These are phyloP conservation scores for Diddensiella caesifluorescens DNA, from an alignment of 805 yeast species.

Conservation along the genomic window DNA sequence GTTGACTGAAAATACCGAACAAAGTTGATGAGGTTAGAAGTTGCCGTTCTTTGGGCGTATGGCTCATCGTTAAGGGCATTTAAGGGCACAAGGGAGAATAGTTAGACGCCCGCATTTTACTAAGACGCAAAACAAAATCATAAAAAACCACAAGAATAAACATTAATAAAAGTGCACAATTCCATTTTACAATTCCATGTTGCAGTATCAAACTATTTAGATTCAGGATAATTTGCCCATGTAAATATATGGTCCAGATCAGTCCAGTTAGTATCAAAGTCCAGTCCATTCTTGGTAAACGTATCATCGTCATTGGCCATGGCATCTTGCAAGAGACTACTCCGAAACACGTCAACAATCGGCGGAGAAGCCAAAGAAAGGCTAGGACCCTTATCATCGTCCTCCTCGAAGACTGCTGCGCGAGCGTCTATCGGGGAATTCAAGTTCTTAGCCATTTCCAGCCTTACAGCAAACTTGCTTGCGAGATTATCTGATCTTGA, in stretches of 20 bases:
- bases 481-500: slow-evolving; percentile 13
- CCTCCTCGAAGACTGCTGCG: slow-evolving; percentile 9
- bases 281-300: not conserved
- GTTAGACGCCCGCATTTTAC: too few relatives aligned
- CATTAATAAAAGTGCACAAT: too few relatives aligned
- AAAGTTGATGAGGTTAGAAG: too few relatives aligned
- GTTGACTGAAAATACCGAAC: too few relatives aligned
- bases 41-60: too few relatives aligned
- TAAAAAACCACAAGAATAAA: too few relatives aligned
- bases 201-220: not conserved
- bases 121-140: too few relatives aligned
- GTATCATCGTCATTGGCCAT: not conserved
- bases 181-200: too few relatives aligned
- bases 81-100: too few relatives aligned
- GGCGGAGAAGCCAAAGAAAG: slow-evolving; percentile 14
- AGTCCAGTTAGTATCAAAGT: slow-evolving; percentile 1
- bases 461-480: slow-evolving; percentile 13
- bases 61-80: too few relatives aligned
- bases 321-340: slow-evolving; percentile 1
- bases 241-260: slow-evolving; percentile 7
- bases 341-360: slow-evolving; percentile 6
- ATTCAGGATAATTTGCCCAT: slow-evolving; percentile 2
- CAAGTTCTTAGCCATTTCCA: slow-evolving; percentile 10
- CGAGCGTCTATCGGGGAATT: slow-evolving; percentile 13
- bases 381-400: slow-evolving; percentile 5